Conservation (phyloP, 2,329 filamentous ascomycete genomes). For the Albifimbria verrucaria region DNA sequence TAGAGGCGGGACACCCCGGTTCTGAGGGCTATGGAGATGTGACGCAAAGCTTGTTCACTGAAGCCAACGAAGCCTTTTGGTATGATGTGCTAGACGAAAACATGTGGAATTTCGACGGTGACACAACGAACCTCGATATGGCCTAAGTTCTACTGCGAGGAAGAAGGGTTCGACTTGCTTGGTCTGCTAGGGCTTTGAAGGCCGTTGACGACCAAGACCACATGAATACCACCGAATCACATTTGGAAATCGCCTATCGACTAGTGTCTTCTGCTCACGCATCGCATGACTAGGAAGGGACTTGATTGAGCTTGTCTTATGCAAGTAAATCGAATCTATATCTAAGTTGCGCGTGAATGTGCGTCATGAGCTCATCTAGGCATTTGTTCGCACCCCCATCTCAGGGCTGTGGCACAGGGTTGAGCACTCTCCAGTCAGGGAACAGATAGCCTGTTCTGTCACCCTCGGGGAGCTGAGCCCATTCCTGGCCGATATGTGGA, state of each 20-base stretch:
- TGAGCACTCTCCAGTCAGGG: constrained; percentile 44
- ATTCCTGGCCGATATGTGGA: constrained; percentile 46
- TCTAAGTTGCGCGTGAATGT: too few species aligned
- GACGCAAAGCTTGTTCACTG: background rate
- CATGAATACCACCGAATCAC: too few species aligned
- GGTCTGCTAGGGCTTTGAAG: too few species aligned
- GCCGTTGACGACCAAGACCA: too few species aligned
- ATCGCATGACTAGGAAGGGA: too few species aligned
- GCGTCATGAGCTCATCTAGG: constrained; percentile 19
- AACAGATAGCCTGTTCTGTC: constrained; percentile 39
- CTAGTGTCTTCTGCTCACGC: too few species aligned
- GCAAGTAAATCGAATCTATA: too few species aligned
- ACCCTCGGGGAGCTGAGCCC: constrained; percentile 30
- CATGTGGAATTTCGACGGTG: background rate
- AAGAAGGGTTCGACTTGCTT: too few species aligned
- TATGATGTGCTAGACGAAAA: background rate
- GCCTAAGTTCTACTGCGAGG: background rate
- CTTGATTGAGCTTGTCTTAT: too few species aligned
- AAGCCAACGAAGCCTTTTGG: background rate
- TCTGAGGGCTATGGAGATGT: background rate
- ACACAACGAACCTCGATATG: background rate
- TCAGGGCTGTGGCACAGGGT: background rate
- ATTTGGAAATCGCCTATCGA: too few species aligned
- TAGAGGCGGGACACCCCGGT: background rate
- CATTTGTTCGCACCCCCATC: too few species aligned